Conservation (phyloP, 306 rosid species). For the Prunus padus region DNA sequence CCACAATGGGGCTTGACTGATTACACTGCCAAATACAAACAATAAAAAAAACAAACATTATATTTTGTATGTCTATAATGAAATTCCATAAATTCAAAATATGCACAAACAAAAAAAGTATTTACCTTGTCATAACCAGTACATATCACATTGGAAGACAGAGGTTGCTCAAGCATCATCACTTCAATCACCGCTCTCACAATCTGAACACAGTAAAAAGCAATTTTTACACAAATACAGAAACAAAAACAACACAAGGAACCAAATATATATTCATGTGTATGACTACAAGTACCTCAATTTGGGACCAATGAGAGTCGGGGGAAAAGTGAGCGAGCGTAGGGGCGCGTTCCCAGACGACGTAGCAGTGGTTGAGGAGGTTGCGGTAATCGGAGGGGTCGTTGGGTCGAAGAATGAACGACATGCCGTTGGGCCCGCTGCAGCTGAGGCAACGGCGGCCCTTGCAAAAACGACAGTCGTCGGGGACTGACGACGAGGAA, state of each 20-base stretch:
- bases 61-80: not conserved
- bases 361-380: constrained; percentile 46
- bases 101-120: not conserved
- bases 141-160: constrained; percentile 53
- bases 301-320: constrained; percentile 42
- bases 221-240: not conserved
- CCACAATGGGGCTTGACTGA: constrained; percentile 45
- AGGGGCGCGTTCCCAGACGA: constrained; percentile 48
- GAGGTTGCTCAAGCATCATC: constrained; percentile 21
- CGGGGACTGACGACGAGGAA: constrained; percentile 13
- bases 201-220: constrained; percentile 42
- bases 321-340: constrained; percentile 20
- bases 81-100: not conserved
- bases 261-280: not conserved
- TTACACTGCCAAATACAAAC: constrained; percentile 41
- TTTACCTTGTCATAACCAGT: constrained; percentile 52
- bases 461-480: constrained; percentile 40
- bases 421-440: constrained; percentile 33
- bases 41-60: not conserved
- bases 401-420: constrained; percentile 48
- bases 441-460: constrained; percentile 50
- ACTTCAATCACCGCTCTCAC: constrained; percentile 51
- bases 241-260: not conserved
- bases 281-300: constrained; percentile 34
- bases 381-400: constrained; percentile 56